Base-by-base conservation (phyloP, 2,329 filamentous ascomycete species). In the Lecanoromycetidae sp. region DNA sequence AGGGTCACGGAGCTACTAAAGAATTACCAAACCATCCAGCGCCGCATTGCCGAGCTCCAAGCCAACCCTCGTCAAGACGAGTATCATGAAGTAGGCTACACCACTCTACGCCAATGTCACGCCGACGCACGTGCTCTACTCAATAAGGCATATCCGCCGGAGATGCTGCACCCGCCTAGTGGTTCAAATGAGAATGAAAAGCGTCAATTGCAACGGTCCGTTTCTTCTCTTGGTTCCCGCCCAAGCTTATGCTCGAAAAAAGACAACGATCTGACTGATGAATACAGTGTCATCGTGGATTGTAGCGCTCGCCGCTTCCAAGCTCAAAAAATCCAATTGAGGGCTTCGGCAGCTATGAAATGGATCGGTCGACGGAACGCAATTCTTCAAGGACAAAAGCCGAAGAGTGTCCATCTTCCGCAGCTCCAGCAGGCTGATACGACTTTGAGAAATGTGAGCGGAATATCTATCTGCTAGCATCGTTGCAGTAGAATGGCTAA, bases 261-360 rank as follows among this genome's bases (percentile, higher is more conserved):
- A 29, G 33, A 23, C 26, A 20, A 50, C 49, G 54, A 36, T 44
- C 58, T 59, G 44, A 59, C n/a, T n/a, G n/a, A n/a, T n/a, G n/a
- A n/a, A n/a, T n/a, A n/a, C n/a, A 80, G 77, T 40, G 72, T 81
- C 38, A 76, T 81, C 44, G 63, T 72, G 39, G 77, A 81, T 57
- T 72, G 75, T 32, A 71, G 72, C 40, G 69, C 75, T 29, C 71
- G 77, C 39, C 72, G 77, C 3, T 79, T 80, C 61, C 71, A 72
- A 57, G 77, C 75, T 38, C 76, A 81, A 58, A 73, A 72, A 53
- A 71, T 76, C 44, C 80, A 79, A 55, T 66, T 80, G 4, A 70
- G 71, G 52, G 74, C 74, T 12, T 70, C 74, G 2, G 75, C 76
- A 17, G 76, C 72, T 4, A 64, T 72, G 50, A 66, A 76, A 56